Conservation (phyloP, 202 grass and related monocot species). For the Schoenoplectus triqueter region DNA sequence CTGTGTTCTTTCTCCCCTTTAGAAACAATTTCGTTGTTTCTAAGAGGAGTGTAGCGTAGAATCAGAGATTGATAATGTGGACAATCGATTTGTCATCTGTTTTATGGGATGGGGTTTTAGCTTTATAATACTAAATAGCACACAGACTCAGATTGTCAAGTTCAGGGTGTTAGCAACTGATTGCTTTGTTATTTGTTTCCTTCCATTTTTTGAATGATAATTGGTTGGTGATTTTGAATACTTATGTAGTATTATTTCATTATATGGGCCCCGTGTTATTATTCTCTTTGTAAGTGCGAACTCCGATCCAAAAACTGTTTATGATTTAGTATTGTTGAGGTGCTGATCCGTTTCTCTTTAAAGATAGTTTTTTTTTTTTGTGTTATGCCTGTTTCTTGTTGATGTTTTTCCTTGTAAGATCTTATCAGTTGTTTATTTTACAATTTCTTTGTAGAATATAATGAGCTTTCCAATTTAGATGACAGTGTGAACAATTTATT, state of each 20-base stretch:
- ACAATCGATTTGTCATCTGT: too few relatives aligned
- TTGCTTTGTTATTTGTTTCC: not conserved
- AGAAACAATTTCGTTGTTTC: too few relatives aligned
- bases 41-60: too few relatives aligned
- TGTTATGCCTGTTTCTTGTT: not conserved
- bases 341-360: conserved; percentile 14
- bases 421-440: not conserved
- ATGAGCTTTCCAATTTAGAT: conserved; percentile 26
- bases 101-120: not conserved
- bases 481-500: conserved; percentile 9
- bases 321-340: not conserved
- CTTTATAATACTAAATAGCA: not conserved
- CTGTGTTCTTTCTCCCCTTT: too few relatives aligned
- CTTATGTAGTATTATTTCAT: not conserved
- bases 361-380: not conserved
- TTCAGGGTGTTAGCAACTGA: not conserved
- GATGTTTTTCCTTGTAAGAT: conserved; percentile 17
- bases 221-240: not conserved
- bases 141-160: not conserved
- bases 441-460: not conserved
- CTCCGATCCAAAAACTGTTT: not conserved
- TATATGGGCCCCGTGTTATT: not conserved
- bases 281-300: not conserved
- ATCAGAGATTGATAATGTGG: too few relatives aligned
- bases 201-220: not conserved